These are phyloP conservation scores for Phytophthora foliorum DNA, from an alignment of 352 stramenopile genomes.

Conservation along the genomic window DNA sequence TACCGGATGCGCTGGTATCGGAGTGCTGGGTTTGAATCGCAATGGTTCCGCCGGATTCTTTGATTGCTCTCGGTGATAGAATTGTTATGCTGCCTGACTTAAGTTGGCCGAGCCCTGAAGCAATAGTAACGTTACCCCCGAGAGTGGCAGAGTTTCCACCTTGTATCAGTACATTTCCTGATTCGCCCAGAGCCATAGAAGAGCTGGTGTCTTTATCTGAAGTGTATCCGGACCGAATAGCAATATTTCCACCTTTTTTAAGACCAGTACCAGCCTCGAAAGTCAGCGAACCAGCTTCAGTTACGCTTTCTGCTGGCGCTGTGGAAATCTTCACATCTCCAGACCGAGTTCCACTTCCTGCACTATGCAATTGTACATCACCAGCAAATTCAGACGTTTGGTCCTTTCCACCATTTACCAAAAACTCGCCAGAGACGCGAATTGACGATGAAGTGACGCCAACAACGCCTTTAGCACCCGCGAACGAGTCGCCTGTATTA, in stretches of 20 bases:
- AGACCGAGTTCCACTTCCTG: constrained; percentile 20
- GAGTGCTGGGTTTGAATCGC: constrained; percentile 30
- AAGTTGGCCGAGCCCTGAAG: constrained; percentile 23
- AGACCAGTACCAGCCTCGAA: constrained; percentile 30
- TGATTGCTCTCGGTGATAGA: constrained; percentile 22
- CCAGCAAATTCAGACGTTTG: constrained; percentile 10
- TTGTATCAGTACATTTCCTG: constrained; percentile 36
- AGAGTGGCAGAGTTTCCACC: constrained; percentile 24
- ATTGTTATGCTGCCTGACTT: constrained; percentile 32
- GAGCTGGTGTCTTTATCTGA: constrained; percentile 13
- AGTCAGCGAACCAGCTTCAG: constrained; percentile 29
- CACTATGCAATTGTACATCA: constrained; percentile 34
- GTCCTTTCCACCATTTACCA: constrained; percentile 35
- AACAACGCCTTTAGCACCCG: constrained; percentile 29
- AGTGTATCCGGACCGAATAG: constrained; percentile 18
- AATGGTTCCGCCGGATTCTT: constrained; percentile 27
- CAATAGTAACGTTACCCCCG: constrained; percentile 34
- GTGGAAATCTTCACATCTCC: constrained; percentile 42
- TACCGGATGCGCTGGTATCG: constrained; percentile 18
- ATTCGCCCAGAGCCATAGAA: constrained; percentile 11
- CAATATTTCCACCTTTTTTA: constrained; percentile 36
- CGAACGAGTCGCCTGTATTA: constrained; percentile 30
- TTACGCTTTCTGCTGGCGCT: constrained; percentile 8
- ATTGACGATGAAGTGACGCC: constrained; percentile 34
- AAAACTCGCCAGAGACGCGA: constrained; percentile 31